Conservation (phyloP, 306 rosid species). For the Malus asiatica region DNA sequence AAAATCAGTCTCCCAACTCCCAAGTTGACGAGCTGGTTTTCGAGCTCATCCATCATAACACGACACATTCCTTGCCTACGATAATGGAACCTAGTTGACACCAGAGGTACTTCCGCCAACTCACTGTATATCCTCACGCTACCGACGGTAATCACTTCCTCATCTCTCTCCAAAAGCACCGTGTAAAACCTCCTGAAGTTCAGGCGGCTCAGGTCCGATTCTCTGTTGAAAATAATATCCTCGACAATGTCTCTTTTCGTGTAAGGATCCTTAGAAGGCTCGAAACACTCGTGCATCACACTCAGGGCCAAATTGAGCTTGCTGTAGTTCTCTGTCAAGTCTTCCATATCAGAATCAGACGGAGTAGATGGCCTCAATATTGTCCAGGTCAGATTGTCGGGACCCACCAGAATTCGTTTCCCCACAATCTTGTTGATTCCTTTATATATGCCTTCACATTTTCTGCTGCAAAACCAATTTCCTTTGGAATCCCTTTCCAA, state of each 20-base stretch:
- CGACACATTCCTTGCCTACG: constrained; percentile 55
- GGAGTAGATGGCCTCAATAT: constrained; percentile 21
- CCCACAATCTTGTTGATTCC: constrained; percentile 38
- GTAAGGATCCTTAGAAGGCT: constrained; percentile 22
- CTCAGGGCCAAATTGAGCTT: constrained; percentile 39
- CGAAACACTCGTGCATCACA: constrained; percentile 52
- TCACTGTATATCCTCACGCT: constrained; percentile 40
- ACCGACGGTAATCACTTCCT: constrained; percentile 33
- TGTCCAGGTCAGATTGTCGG: constrained; percentile 44
- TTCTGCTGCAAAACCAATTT: constrained; percentile 41
- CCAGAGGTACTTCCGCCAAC: constrained; percentile 60
- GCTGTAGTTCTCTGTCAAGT: constrained; percentile 4
- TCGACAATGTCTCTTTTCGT: constrained; percentile 24
- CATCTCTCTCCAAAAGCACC: constrained; percentile 37
- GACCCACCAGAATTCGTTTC: constrained; percentile 25
- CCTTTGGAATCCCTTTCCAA: not conserved
- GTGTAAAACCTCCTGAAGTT: constrained; percentile 54
- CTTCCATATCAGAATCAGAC: not conserved
- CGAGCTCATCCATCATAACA: constrained; percentile 46
- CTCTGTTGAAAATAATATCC: constrained; percentile 38
- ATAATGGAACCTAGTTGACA: constrained; percentile 37
- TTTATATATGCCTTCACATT: constrained; percentile 33
- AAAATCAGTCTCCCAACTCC: constrained; percentile 51
- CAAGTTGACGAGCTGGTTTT: constrained; percentile 25
- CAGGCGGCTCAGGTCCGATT: constrained; percentile 28